Percentiles rank a stretch among this genome's conserved stretches.
Conservation (phyloP, 768 basidiomycete species). For the Multifurca ochricompacta region DNA sequence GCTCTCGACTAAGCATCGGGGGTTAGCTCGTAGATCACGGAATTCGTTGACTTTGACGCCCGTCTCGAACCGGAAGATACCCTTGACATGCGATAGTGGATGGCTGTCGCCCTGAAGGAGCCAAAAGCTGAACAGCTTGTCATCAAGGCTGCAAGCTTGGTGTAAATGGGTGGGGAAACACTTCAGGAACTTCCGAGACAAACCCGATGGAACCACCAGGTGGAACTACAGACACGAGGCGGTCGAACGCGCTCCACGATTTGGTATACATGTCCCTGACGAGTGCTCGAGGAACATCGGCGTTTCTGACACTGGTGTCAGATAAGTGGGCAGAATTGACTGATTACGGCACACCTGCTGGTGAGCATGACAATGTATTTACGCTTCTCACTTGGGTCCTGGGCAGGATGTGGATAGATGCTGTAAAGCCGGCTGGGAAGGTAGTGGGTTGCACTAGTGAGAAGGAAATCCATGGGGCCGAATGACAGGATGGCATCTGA, state of each 20-base stretch:
- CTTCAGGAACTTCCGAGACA: conserved; percentile 24
- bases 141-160: conserved; percentile 55
- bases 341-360: conserved; percentile 45
- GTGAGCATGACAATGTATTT: conserved; percentile 66
- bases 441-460: conserved; percentile 69
- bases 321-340: background rate
- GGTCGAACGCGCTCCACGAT: conserved; percentile 88
- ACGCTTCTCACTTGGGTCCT: conserved; percentile 63
- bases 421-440: conserved; percentile 67
- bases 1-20: conserved; percentile 76
- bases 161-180: conserved; percentile 7
- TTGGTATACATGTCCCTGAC: conserved; percentile 90
- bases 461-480: conserved; percentile 71
- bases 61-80: conserved; percentile 81
- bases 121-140: conserved; percentile 90
- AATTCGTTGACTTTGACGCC: conserved; percentile 86
- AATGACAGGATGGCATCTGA: conserved; percentile 73
- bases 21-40: conserved; percentile 82
- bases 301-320: conserved; percentile 46
- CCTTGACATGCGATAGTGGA: conserved; percentile 73
- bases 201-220: conserved; percentile 86
- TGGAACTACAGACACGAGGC: conserved; percentile 82
- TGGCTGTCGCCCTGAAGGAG: conserved; percentile 70
- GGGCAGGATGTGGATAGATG: conserved; percentile 75
- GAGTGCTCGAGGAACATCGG: conserved; percentile 74